phyloP scores from a whole-genome alignment of 2,329 filamentous ascomycete species.

The Claviceps cyperi region DNA sequence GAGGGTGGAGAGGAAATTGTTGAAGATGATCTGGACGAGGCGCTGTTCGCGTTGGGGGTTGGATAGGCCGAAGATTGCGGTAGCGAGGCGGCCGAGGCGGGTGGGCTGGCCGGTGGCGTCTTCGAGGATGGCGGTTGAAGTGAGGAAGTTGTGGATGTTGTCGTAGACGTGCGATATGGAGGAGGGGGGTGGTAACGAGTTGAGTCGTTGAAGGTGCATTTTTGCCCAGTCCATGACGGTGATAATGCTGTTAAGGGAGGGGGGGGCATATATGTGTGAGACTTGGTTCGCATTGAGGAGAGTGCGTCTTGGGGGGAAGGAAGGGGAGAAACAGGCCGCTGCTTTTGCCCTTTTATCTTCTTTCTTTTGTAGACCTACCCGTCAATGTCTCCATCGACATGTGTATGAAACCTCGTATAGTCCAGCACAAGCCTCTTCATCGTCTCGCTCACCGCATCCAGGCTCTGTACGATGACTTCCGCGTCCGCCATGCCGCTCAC shows the following conservation, averaged over 20 bases:
- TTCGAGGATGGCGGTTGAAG: constrained; percentile 46
- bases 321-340: neutral
- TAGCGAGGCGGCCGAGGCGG: constrained; percentile 52
- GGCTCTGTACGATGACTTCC: constrained; percentile 67
- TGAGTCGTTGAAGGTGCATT: constrained; percentile 62
- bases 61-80: constrained; percentile 64
- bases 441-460: constrained; percentile 75
- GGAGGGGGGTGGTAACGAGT: constrained; percentile 41
- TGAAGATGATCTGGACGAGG: constrained; percentile 69
- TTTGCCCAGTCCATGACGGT: constrained; percentile 95
- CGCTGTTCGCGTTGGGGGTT: constrained; percentile 65
- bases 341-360: neutral
- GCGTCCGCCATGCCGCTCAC: constrained; percentile 84
- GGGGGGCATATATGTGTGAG: too few species aligned
- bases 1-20: constrained; percentile 72
- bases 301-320: neutral
- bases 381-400: constrained; percentile 86
- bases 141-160: constrained; percentile 69
- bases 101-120: constrained; percentile 44
- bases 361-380: constrained; percentile 30
- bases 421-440: constrained; percentile 74
- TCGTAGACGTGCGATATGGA: constrained; percentile 57
- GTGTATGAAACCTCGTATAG: constrained; percentile 82
- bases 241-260: constrained; percentile 45
- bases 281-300: too few species aligned